Evolutionary conservation across 1,139 yeast genomes (phyloP), one percentile per base, ranked within the genome.

Genomic region (Komagataea norvegica): DNA sequence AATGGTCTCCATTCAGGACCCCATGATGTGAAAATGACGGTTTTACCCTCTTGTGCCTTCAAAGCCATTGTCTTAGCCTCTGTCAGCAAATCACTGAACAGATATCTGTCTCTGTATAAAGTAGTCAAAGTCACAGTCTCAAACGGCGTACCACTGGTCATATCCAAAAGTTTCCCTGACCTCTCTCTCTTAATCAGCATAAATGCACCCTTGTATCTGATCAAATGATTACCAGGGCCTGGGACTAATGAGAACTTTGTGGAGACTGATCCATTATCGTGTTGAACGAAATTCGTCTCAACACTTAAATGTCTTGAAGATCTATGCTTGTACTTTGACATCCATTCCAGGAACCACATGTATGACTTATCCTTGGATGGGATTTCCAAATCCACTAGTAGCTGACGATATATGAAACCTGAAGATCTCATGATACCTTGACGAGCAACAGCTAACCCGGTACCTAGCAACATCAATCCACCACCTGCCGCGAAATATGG

Each of bases 1-100:
- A 91, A 91, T 3, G 96, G 95, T 51, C 98, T 71, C 99, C 99
- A 91, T 56, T 91, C 99, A 11, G 96, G 96, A 1, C 97, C 98
- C 85, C 93, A 89, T 3, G 96, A 84, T 2, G 96, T 87, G 61
- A 76, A 91, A 6, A 91, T 67, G 8, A 91, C 98, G 0, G 98
- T 91, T 55, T 88, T 89, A 9, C 98, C 98, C 55, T 88, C 95
- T 43, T 85, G 81, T 27, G 83, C 74, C 55, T 77, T 79, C 58
- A 88, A 69, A 0, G 97, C 97, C 65, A 86, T 62, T 31, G 69
- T 64, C 52, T 89, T 88, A 7, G 98, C 97, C 52, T 91, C 98
- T 10, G 70, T 72, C 40, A 91, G 67, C 47, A 91, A 66, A n/a
- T 83, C 79, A 27, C 71, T 66, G 51, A 91, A 84, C 29, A 91